Base-by-base conservation (phyloP, 2,329 filamentous ascomycete species). In the Anisogramma anomala region DNA sequence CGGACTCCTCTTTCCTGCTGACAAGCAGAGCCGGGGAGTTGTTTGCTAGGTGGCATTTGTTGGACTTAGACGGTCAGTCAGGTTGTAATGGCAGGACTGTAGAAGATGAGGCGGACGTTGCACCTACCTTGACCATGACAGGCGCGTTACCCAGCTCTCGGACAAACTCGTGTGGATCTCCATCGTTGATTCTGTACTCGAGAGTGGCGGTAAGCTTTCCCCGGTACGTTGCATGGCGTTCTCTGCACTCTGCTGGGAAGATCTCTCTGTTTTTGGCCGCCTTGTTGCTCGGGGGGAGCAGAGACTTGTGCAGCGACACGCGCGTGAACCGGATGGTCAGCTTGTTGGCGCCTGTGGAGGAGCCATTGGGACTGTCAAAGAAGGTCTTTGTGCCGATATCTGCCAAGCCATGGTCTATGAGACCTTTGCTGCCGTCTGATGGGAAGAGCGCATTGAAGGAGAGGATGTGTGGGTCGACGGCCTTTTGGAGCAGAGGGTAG, bases 361-460 rank as follows among this genome's bases (percentile, higher is more conserved):
- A 68, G 44, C 76, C 69, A 18, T 80, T 78, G 46, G 85, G 74
- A 49, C 86, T 86, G 59, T 98, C 91, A 36, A 94, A 75, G 55
- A 84, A 94, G 4, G 76, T 76, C 64, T 89, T 93, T 49, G 77
- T 82, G 54, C 89, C 91, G 63, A 98, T 96, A 58, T 98, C 91
- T 55, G 75, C 77, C 46, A 96, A 61, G 10, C 74, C 87, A 49
- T 85, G 79, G 36, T 82, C 75, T 40, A 98, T 55, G 43, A 78
- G 58, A 32, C 68, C 61, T 11, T 58, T 59, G 49, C 61, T 63
- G 36, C 84, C 85, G 61, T 81, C 72, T 43, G 72, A 69, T 23
- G 79, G 75, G 58, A 95, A 93, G 35, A 96, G 71, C 39, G 79
- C 79, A 67, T 98, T 94, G 75, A 95, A 98, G 6, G 91, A 91